These are phyloP conservation scores for Trypanosoma mega DNA, from an alignment of 208 protist species.

Conservation along the genomic window DNA sequence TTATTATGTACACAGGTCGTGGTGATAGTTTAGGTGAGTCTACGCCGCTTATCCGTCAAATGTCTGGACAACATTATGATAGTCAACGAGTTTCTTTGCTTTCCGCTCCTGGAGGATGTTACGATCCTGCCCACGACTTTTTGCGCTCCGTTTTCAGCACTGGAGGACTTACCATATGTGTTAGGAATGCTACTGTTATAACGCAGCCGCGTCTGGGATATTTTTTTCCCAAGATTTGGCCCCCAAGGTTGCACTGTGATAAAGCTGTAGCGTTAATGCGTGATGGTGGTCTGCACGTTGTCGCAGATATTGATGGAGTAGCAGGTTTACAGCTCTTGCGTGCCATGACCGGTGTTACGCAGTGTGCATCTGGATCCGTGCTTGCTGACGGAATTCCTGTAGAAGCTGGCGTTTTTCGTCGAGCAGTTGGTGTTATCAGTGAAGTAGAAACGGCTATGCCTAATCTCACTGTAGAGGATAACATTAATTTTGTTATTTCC, in stretches of 20 bases:
- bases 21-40: background rate
- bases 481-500: slow-evolving; percentile 53
- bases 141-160: slow-evolving; percentile 30
- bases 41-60: background rate
- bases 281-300: slow-evolving; percentile 36
- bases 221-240: slow-evolving; percentile 20
- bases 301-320: slow-evolving; percentile 41
- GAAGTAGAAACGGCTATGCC: slow-evolving; percentile 27
- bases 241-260: slow-evolving; percentile 38
- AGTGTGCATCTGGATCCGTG: slow-evolving; percentile 30
- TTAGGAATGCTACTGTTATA: slow-evolving; percentile 40
- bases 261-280: slow-evolving; percentile 36
- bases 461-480: slow-evolving; percentile 47
- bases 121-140: slow-evolving; percentile 1
- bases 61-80: background rate
- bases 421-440: slow-evolving; percentile 30
- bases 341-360: slow-evolving; percentile 29
- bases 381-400: slow-evolving; percentile 32
- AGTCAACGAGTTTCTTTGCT: background rate
- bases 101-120: background rate
- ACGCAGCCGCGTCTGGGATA: slow-evolving; percentile 23
- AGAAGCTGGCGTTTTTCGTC: slow-evolving; percentile 23
- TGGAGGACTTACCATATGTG: slow-evolving; percentile 34
- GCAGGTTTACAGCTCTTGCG: slow-evolving; percentile 29
- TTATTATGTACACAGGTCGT: background rate